These are phyloP conservation scores for Sesbania bispinosa DNA, from an alignment of 306 rosid genomes.

Conservation along the genomic window DNA sequence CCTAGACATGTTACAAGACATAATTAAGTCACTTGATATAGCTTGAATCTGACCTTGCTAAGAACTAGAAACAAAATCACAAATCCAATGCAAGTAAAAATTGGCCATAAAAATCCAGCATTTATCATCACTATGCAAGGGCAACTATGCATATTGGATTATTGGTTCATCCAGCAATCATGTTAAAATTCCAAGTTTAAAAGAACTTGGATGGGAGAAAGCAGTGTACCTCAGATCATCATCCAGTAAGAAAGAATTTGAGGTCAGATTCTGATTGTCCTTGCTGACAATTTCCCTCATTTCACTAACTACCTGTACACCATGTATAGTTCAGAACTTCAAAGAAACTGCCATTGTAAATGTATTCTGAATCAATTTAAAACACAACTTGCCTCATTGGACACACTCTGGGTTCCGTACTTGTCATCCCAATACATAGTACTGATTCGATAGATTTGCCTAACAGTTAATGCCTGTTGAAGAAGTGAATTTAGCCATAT, in stretches of 20 bases:
- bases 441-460: slow-evolving; percentile 97
- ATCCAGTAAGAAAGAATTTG: slow-evolving; percentile 96
- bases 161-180: slow-evolving; percentile 16
- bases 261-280: slow-evolving; percentile 83
- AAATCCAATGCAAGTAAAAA: neutral
- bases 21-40: neutral
- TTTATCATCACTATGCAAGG: neutral
- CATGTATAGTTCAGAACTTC: slow-evolving; percentile 26
- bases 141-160: neutral
- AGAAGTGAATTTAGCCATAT: slow-evolving; percentile 8
- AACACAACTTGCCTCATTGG: slow-evolving; percentile 83
- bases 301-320: slow-evolving; percentile 83
- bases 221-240: slow-evolving; percentile 85
- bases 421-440: slow-evolving; percentile 99
- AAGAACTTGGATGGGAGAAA: slow-evolving; percentile 9
- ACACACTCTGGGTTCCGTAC: slow-evolving; percentile 95
- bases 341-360: neutral
- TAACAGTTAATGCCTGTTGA: slow-evolving; percentile 80
- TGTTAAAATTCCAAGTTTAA: slow-evolving; percentile 1
- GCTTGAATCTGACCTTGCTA: neutral
- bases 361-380: slow-evolving; percentile 22
- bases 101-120: neutral
- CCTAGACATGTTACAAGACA: neutral
- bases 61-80: neutral
- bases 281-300: slow-evolving; percentile 90